Conservation (phyloP, 2,329 filamentous ascomycete genomes). For the Scytalidium sp. region DNA sequence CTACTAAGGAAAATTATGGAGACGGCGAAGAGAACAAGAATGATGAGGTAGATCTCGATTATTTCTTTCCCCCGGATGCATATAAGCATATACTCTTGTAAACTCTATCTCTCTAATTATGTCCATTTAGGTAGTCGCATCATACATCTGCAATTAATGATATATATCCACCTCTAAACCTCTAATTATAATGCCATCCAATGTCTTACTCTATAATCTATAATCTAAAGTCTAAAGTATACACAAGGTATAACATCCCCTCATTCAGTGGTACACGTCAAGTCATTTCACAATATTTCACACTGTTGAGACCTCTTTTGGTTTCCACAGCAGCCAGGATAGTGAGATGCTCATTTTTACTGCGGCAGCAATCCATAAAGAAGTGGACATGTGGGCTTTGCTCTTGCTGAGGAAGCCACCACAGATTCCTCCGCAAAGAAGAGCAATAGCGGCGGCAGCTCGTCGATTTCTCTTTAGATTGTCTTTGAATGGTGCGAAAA, state of each 20-base stretch:
- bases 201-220: too few species aligned
- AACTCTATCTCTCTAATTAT: not conserved
- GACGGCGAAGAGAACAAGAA: not conserved
- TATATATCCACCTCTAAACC: too few species aligned
- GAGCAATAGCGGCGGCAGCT: slow-evolving; percentile 43
- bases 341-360: slow-evolving; percentile 55
- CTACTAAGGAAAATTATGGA: too few species aligned
- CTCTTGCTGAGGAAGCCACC: slow-evolving; percentile 54
- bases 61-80: not conserved
- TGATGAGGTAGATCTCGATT: not conserved
- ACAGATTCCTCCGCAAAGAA: slow-evolving; percentile 50
- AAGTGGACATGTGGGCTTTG: slow-evolving; percentile 45
- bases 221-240: not conserved
- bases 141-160: too few species aligned
- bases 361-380: slow-evolving; percentile 38
- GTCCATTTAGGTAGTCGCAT: not conserved
- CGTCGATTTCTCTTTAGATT: slow-evolving; percentile 53
- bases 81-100: not conserved
- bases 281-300: not conserved
- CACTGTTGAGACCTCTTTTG: slow-evolving; percentile 7
- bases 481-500: slow-evolving; percentile 37
- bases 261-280: not conserved
- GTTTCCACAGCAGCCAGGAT: slow-evolving; percentile 60
- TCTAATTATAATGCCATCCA: too few species aligned
- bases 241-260: not conserved